Evolutionary conservation across 306 rosid species (phyloP).

Genomic region (Pyrus communis): DNA sequence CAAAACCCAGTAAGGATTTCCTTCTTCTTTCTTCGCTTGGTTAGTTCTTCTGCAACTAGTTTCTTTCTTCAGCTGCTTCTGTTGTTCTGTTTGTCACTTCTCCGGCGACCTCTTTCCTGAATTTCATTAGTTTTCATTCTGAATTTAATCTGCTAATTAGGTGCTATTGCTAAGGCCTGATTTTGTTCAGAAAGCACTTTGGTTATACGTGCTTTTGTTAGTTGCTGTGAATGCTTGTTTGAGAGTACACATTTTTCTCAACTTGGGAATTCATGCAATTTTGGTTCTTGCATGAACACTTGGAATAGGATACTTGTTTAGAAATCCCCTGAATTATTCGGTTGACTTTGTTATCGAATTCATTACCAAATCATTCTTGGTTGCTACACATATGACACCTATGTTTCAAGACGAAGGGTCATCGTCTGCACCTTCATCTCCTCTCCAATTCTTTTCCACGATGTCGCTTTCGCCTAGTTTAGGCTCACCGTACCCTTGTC

Average conservation of each 20-base stretch:
- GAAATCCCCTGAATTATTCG: background rate
- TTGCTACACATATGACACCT: conserved; percentile 26
- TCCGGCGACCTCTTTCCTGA: background rate
- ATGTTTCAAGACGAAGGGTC: conserved; percentile 72
- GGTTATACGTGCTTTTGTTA: background rate
- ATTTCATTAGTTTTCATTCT: background rate
- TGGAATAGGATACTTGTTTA: background rate
- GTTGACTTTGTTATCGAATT: conserved; percentile 8
- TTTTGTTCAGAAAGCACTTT: background rate
- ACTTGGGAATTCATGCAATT: background rate
- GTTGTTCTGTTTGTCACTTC: conserved; percentile 5
- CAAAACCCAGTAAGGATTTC: conserved; percentile 38
- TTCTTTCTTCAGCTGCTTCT: conserved; percentile 13
- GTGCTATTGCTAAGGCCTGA: background rate
- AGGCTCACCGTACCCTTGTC: conserved; percentile 69
- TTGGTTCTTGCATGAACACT: background rate
- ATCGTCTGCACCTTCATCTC: conserved; percentile 54
- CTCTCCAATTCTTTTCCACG: conserved; percentile 55
- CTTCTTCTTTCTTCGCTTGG: conserved; percentile 13
- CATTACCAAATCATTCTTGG: conserved; percentile 22
- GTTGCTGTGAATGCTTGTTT: background rate
- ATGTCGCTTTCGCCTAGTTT: conserved; percentile 60
- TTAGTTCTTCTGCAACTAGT: background rate
- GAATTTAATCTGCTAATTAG: background rate
- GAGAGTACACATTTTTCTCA: background rate